Base-by-base conservation (phyloP, 2,329 filamentous ascomycete genomes). In the Colletotrichum cordylinicola region DNA sequence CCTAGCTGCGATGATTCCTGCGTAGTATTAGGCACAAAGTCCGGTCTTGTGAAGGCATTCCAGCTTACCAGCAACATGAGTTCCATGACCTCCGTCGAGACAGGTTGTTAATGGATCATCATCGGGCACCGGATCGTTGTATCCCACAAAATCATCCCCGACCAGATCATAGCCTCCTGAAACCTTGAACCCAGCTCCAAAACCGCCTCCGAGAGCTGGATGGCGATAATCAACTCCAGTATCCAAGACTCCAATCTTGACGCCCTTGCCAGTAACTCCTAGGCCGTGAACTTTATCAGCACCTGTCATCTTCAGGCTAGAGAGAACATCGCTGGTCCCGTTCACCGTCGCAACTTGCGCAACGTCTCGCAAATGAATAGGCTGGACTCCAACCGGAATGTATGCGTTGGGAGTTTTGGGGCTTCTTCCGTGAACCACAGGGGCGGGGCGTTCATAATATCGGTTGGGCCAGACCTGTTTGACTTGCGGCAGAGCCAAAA, bases 221-320 rank as follows among this genome's bases (percentile, higher is more conserved):
- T 87, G 85, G 6, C 81, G 83, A 64, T 86, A 87, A 65, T 85
- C 84, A 39, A 87, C 80, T 1, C 85, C 85, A 3, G 84, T 85
- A 67, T 87, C 85, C 48, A 87, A 81, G 48, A 87, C 80, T 10
- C 84, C 85, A 48, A 87, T 78, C 52, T 82, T 86, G 16, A 81
- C 82, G 6, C 84, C 85, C 64, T 83, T 84, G 7, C 85, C 85
- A 16, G 81, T 80, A 37, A 85, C 82, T 8, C 85, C 85, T 21
- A 78, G 77, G 16, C 80, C 79, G 64, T 87, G 85, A 4, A 86
- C 81, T 71, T 80, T 81, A 37, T 85, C 82, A 10, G 86, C 85
- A 4, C 85, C 84, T 5, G 85, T 86, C 61, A 75, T 75, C 48
- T 56, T 75, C 31, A 75, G n/a, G 31, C 68, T 72, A 9, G 72